Conservation (phyloP, 1,139 yeast genomes). For the Scheffersomyces stambukii region DNA sequence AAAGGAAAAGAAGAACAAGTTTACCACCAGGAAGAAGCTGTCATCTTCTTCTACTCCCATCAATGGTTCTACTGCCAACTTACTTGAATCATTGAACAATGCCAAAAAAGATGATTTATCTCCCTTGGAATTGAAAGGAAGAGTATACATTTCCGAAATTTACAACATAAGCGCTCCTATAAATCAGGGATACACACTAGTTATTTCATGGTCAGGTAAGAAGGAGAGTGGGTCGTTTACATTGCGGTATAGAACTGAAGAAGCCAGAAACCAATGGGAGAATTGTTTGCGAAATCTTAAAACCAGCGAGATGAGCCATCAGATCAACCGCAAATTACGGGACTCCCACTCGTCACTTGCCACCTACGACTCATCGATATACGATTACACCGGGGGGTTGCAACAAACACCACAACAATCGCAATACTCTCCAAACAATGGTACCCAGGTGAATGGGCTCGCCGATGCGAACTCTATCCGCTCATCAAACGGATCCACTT, state of each 20-base stretch:
- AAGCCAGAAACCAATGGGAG: slow-evolving; percentile 69
- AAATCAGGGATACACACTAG: slow-evolving; percentile 48
- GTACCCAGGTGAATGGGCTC: too few relatives aligned
- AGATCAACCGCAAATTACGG: slow-evolving; percentile 34
- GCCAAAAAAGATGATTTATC: slow-evolving; percentile 28
- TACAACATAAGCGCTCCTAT: slow-evolving; percentile 47
- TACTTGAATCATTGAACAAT: slow-evolving; percentile 32
- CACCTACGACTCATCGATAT: slow-evolving; percentile 19
- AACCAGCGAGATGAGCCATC: slow-evolving; percentile 40
- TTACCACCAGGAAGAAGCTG: slow-evolving; percentile 43
- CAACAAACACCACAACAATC: slow-evolving; percentile 1
- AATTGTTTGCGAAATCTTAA: slow-evolving; percentile 46
- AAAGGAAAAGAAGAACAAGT: slow-evolving; percentile 25
- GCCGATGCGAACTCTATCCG: too few relatives aligned
- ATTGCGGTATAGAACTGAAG: slow-evolving; percentile 66
- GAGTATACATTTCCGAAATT: slow-evolving; percentile 66
- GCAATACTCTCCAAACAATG: slow-evolving; percentile 11
- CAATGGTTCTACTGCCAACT: slow-evolving; percentile 33
- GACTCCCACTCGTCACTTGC: slow-evolving; percentile 30
- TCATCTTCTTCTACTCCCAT: slow-evolving; percentile 20
- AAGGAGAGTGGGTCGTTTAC: slow-evolving; percentile 75
- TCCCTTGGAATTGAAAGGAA: slow-evolving; percentile 56
- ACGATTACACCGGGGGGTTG: slow-evolving; percentile 18
- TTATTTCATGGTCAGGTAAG: slow-evolving; percentile 75
- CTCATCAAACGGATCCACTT: slow-evolving; percentile 27